Base-by-base conservation (phyloP, 2,329 filamentous ascomycete species). In the Alternaria triticimaculans region DNA sequence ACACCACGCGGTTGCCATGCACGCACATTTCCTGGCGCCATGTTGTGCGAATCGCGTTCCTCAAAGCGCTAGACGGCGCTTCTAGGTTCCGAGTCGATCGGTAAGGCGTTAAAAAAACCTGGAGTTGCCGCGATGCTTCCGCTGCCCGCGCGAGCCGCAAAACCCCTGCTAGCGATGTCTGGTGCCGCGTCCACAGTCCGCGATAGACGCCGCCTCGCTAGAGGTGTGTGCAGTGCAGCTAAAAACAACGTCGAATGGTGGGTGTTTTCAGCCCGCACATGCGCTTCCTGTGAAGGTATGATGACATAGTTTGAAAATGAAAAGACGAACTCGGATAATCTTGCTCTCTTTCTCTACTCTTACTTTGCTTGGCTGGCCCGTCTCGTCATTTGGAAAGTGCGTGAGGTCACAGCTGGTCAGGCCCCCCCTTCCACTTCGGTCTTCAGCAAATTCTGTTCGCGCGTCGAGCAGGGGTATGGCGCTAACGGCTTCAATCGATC, bases 131-230 rank as follows among this genome's bases (percentile, higher is more conserved):
- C 65, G 45, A 55, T 60, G 62, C 66, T 44, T 65, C 51, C 62
- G 62, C 59, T 46, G 45, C 21, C 63, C 54, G 58, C 60, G 59
- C 55, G 56, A 62, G 58, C 45, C 62, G 64, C 64, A 26, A 14
- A 28, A 63, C 33, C 60, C 66, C 58, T 64, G 62, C 56, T 62
- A 65, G 61, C 45, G 28, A 60, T 30, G 33, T 48, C 49, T 46
- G 44, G 58, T 55, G 55, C 57, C 60, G 68, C 66, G 68, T 53
- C 43, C 21, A 12, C 30, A 15, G 28, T 56, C 54, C 58, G 53
- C 60, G 51, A 62, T 62, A 70, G 58, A 61, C 66, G 68, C 66
- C 61, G 60, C 63, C 62, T 68, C 67, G 67, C 46, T 62, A 66
- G 60, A 53, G 49, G 26, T 58, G 60, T 49, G 57, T 67, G 48